These are phyloP conservation scores for Aureobasidium vineae DNA, from an alignment of 2,329 filamentous ascomycete genomes.

Conservation along the genomic window DNA sequence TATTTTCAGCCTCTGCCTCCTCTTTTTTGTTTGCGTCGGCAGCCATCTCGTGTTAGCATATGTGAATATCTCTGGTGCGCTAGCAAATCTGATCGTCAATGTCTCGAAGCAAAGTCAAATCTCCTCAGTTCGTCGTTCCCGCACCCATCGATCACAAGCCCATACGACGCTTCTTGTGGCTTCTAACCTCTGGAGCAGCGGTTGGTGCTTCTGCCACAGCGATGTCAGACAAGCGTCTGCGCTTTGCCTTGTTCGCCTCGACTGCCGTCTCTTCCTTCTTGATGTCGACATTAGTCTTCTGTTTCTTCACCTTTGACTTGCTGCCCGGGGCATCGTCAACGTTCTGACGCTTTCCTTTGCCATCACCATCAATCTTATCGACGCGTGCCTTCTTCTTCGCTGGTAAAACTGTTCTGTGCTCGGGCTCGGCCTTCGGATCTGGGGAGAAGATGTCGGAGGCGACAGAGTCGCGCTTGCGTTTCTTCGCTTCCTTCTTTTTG, in stretches of 20 bases:
- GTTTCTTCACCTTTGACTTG: background rate
- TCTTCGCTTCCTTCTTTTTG: conserved; percentile 33
- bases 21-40: too few relatives aligned
- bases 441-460: conserved; percentile 33
- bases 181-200: background rate
- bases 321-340: background rate
- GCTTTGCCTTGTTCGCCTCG: conserved; percentile 17
- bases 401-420: background rate
- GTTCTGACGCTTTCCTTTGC: conserved; percentile 1
- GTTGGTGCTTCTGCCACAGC: background rate
- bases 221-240: conserved; percentile 7
- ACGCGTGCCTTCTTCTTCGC: conserved; percentile 27
- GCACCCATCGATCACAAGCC: background rate
- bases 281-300: background rate
- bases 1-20: background rate
- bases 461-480: conserved; percentile 38
- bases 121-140: background rate
- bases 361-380: background rate
- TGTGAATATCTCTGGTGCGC: background rate
- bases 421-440: conserved; percentile 27
- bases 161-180: conserved; percentile 11
- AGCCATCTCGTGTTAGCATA: background rate
- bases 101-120: background rate
- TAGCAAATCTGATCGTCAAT: background rate
- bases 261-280: conserved; percentile 1